phyloP scores from a whole-genome alignment of 2,329 filamentous ascomycete species.

The Botrytis tulipae region DNA sequence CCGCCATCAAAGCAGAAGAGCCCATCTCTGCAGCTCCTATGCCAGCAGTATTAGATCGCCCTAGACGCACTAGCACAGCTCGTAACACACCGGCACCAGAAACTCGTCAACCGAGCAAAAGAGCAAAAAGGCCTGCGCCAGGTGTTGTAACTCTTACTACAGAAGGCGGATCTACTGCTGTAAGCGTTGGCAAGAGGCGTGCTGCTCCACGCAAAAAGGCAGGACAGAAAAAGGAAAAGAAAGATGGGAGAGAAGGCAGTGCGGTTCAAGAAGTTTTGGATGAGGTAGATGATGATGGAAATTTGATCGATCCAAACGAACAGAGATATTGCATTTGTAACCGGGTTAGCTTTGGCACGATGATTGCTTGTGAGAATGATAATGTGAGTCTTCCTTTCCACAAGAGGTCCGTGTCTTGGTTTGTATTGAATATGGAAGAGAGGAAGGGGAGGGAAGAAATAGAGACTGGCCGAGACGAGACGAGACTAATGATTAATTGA shows the following conservation, averaged over 20 bases:
- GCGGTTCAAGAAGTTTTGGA: slow-evolving; percentile 50
- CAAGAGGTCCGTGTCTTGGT: background rate
- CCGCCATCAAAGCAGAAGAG: slow-evolving; percentile 30
- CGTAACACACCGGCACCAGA: slow-evolving; percentile 45
- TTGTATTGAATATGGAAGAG: slow-evolving; percentile 5
- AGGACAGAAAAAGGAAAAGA: slow-evolving; percentile 44
- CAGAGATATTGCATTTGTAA: slow-evolving; percentile 76
- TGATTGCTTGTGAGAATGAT: slow-evolving; percentile 80
- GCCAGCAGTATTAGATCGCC: slow-evolving; percentile 34
- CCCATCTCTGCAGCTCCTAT: slow-evolving; percentile 21
- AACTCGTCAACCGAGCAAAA: slow-evolving; percentile 49
- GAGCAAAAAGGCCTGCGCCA: slow-evolving; percentile 68
- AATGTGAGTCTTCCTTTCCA: slow-evolving; percentile 55
- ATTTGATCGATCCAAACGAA: slow-evolving; percentile 72
- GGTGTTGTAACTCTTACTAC: slow-evolving; percentile 58
- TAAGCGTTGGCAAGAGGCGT: slow-evolving; percentile 70
- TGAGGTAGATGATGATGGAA: slow-evolving; percentile 66
- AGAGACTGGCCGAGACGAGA: too few species aligned
- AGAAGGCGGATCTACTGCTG: slow-evolving; percentile 48
- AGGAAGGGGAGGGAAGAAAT: too few species aligned
- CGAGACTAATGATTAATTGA: slow-evolving; percentile 25
- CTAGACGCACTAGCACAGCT: slow-evolving; percentile 40
- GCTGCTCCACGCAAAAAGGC: slow-evolving; percentile 66
- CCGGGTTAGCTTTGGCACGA: slow-evolving; percentile 75
- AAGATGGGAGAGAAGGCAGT: slow-evolving; percentile 43